Base-by-base conservation (phyloP, 768 basidiomycete species). In the Hypholoma fasciculare region DNA sequence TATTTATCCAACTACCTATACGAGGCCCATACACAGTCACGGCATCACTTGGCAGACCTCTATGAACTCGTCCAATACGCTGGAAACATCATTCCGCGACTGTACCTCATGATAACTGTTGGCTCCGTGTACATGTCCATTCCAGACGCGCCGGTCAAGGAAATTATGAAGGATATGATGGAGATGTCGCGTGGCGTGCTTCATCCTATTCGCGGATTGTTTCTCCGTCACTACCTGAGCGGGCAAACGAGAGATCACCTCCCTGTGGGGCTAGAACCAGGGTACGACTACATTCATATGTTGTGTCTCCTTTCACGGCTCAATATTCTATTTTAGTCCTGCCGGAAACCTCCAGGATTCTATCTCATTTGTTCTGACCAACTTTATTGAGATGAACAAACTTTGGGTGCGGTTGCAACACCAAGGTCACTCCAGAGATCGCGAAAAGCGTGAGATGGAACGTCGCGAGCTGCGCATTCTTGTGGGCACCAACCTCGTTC, bases 101-200 rank as follows among this genome's bases (percentile, higher is more conserved):
- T 93, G 37, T 94, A 98, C 75, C 91, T 98, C 67, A 98, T 99
- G 97, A 97, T 98, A 66, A 98, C 97, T 39, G 96, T 99, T 61
- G 97, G 97, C 62, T 93, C 96, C 0, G 96, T 98, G 37, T 99
- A 98, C 81, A 98, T 99, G 97, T 95, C 94, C 27, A 88, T 98
- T 52, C 87, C 94, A 2, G 96, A 97, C 58, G 96, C 96, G 9
- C 96, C 96, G 4, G 88, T 98, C 56, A 97, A 95, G 80, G 96
- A 99, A 77, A 94, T 99, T 61, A 99, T 98, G 96, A 98, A 97
- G 81, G 97, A 99, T 74, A 98, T 98, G 96, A 90, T 99, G 90
- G 97, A 99, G 74, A 98, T 98, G 97, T 94, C 94, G 37, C 81
- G 95, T 17, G 97, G 97, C 60, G 94, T 99, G 4, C 81, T 98